These are phyloP conservation scores for Tylopilus vinaceipallidus DNA, from an alignment of 768 basidiomycete genomes.

Conservation along the genomic window DNA sequence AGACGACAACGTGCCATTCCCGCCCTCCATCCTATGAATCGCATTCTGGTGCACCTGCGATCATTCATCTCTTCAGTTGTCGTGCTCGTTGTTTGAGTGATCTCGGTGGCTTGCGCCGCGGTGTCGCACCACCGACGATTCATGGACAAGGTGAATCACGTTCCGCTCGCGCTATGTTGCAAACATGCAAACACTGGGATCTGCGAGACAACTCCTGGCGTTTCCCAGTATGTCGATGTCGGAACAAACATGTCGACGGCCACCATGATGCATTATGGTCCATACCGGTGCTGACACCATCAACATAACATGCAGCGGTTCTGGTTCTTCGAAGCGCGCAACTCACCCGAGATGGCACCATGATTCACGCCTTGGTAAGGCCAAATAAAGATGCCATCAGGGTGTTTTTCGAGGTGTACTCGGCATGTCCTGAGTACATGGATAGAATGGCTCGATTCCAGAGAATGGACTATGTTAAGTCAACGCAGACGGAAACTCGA, in stretches of 20 bases:
- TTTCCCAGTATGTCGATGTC: constrained; percentile 54
- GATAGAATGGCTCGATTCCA: constrained; percentile 40
- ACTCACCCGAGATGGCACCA: constrained; percentile 57
- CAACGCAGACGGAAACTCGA: constrained; percentile 51
- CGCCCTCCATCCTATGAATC: no score
- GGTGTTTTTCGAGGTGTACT: constrained; percentile 61
- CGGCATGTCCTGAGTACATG: no score
- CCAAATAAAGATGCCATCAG: no score
- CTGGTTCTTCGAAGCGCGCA: constrained; percentile 70
- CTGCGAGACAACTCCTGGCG: constrained; percentile 63
- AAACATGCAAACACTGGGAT: constrained; percentile 57
- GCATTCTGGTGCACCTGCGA: constrained; percentile 16
- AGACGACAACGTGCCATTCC: no score
- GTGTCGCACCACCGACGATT: background rate
- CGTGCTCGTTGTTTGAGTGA: background rate
- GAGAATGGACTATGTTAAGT: constrained; percentile 67
- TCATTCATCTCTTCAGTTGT: background rate
- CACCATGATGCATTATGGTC: constrained; percentile 6
- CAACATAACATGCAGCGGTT: constrained; percentile 48
- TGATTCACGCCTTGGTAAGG: constrained; percentile 62
- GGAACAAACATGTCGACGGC: constrained; percentile 60
- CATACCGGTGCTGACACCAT: background rate
- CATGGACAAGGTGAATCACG: background rate
- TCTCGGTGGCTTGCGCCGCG: background rate
- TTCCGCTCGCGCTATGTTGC: constrained; percentile 45